A percentile compares a stretch with the other conserved stretches of the same genome.
These are phyloP conservation scores for Mikania micrantha DNA, from an alignment of 129 eudicot genomes.

Conservation along the genomic window DNA sequence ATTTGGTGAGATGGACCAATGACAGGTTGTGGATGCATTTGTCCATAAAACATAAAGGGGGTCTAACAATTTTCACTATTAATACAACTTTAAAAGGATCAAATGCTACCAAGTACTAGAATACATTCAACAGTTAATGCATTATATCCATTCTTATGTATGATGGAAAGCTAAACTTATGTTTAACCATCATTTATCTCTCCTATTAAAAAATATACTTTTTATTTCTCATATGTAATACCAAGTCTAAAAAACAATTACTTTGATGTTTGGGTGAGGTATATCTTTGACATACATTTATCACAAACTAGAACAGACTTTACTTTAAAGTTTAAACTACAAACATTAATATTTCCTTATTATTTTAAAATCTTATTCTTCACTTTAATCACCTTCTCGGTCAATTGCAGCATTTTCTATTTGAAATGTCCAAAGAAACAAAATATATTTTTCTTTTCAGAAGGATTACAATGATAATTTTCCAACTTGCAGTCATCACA, in stretches of 20 bases:
- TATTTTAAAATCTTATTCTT: not conserved
- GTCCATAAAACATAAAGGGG: not conserved
- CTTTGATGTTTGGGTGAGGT: conserved; percentile 4
- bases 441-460: not conserved
- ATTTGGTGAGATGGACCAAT: not conserved
- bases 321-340: not conserved
- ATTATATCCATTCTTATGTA: not conserved
- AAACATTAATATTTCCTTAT: not conserved
- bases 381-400: not conserved
- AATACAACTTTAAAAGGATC: not conserved
- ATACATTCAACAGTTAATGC: not conserved
- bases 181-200: not conserved
- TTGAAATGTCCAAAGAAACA: not conserved
- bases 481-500: not conserved
- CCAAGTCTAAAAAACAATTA: not conserved
- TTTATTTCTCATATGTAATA: not conserved
- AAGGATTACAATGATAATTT: not conserved
- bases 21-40: not conserved
- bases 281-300: not conserved
- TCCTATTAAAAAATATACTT: not conserved
- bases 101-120: not conserved
- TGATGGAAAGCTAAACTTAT: not conserved
- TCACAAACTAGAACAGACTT: not conserved
- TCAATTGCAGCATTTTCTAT: not conserved
- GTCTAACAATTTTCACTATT: not conserved